Percentiles rank a stretch among this genome's conserved stretches.
Evolutionary conservation across 2,329 filamentous ascomycete genomes (phyloP).

Genomic region (Claviceps sp.): DNA sequence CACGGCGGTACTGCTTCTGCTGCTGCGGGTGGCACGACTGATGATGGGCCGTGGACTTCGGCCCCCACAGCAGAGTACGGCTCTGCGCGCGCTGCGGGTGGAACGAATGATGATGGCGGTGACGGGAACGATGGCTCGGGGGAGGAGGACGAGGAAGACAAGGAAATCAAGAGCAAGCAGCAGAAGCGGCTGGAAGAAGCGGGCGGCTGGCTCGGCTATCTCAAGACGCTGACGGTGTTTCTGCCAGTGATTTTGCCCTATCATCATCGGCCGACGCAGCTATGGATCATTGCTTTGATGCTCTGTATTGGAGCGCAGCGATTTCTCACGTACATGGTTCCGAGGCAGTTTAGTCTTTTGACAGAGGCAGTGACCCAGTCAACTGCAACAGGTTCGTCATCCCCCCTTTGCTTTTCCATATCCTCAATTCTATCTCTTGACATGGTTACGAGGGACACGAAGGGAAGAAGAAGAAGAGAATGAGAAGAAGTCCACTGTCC

Average conservation of each 20-base stretch:
- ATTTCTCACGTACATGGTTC: slow-evolving; percentile 13
- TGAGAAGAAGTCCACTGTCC: no score
- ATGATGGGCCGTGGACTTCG: background rate
- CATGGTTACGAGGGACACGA: no score
- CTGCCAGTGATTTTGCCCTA: slow-evolving; percentile 14
- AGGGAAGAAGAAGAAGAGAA: no score
- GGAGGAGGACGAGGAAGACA: slow-evolving; percentile 9
- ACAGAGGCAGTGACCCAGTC: slow-evolving; percentile 8
- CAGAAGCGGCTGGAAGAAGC: slow-evolving; percentile 11
- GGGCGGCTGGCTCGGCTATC: slow-evolving; percentile 14
- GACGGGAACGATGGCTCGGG: slow-evolving; percentile 6
- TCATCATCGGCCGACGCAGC: slow-evolving; percentile 13
- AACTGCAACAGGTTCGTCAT: slow-evolving; percentile 10
- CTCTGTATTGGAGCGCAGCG: slow-evolving; percentile 10
- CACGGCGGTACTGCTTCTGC: background rate
- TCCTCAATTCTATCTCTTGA: no score
- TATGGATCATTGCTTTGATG: slow-evolving; percentile 12
- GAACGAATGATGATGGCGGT: slow-evolving; percentile 9
- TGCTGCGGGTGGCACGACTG: no score
- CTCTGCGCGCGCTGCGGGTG: slow-evolving; percentile 10
- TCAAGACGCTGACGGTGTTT: slow-evolving; percentile 13
- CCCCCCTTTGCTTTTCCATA: no score
- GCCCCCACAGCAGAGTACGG: slow-evolving; percentile 2
- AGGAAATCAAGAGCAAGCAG: slow-evolving; percentile 12
- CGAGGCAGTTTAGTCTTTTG: slow-evolving; percentile 13